Evolutionary conservation across 768 basidiomycete genomes (phyloP).

Genomic region (Trametes cubensis): DNA sequence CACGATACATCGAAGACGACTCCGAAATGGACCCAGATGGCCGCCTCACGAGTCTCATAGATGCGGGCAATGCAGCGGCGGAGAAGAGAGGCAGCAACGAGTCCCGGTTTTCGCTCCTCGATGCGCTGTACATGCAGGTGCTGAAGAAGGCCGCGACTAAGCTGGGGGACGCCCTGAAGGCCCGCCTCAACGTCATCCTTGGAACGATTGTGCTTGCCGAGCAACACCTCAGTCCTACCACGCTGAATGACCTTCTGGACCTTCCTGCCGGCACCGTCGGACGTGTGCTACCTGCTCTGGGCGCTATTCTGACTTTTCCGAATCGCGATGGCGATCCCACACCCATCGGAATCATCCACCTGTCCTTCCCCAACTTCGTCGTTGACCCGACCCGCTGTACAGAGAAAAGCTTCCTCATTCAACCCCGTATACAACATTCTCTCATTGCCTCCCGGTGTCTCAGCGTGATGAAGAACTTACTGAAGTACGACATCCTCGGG

Average conservation of each 20-base stretch:
- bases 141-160: neutral
- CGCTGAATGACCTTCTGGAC: neutral
- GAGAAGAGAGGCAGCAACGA: neutral
- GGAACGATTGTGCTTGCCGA: neutral
- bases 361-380: slow-evolving; percentile 30
- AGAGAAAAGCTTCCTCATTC: slow-evolving; percentile 9
- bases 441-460: neutral
- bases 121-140: slow-evolving; percentile 20
- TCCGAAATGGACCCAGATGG: slow-evolving; percentile 1
- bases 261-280: neutral
- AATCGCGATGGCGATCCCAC: neutral
- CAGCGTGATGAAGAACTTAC: neutral
- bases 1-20: slow-evolving; percentile 22
- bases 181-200: neutral
- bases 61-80: neutral
- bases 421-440: neutral
- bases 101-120: slow-evolving; percentile 3
- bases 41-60: neutral
- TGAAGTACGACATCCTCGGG: slow-evolving; percentile 13
- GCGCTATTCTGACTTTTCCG: slow-evolving; percentile 22
- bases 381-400: slow-evolving; percentile 17
- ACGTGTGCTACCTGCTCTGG: slow-evolving; percentile 14
- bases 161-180: neutral
- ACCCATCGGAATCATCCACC: slow-evolving; percentile 22
- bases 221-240: neutral